Evolutionary conservation across 73 alveolate species (phyloP).

Genomic region (Durusdinium trenchii): DNA sequence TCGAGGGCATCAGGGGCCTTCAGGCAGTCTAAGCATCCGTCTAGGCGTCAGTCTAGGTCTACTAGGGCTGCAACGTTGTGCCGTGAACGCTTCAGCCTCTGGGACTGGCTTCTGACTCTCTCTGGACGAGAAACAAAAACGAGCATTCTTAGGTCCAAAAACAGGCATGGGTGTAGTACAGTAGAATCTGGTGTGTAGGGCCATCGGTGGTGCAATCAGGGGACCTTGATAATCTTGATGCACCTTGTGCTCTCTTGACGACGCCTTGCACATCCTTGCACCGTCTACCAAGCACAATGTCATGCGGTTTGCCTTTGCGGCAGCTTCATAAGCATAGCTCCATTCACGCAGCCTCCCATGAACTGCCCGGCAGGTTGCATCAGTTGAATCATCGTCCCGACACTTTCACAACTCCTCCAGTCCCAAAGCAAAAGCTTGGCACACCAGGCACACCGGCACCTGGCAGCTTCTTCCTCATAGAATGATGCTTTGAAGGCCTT

Average conservation of each 20-base stretch:
- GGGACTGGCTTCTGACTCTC: background rate
- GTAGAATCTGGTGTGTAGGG: too few relatives aligned
- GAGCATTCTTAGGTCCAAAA: background rate
- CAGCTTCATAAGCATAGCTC: constrained; percentile 75
- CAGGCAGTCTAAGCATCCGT: too few relatives aligned
- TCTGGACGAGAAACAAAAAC: background rate
- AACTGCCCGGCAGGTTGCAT: background rate
- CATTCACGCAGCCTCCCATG: constrained; percentile 56
- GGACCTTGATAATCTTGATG: too few relatives aligned
- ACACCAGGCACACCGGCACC: background rate
- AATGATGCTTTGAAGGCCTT: constrained; percentile 20
- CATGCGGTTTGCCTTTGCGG: constrained; percentile 63
- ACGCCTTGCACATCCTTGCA: too few relatives aligned
- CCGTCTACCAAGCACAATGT: too few relatives aligned
- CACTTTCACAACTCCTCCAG: background rate
- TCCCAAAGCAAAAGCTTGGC: background rate
- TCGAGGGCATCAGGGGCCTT: too few relatives aligned
- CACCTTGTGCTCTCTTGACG: too few relatives aligned
- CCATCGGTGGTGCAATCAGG: too few relatives aligned
- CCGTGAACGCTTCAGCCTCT: constrained; percentile 69
- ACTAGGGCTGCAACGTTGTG: constrained; percentile 26
- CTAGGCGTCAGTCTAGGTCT: too few relatives aligned
- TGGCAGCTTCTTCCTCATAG: constrained; percentile 35
- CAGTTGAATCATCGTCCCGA: background rate
- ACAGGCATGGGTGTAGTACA: background rate